A percentile compares a stretch with the other conserved stretches of the same genome.
Evolutionary conservation across 495 filamentous ascomycete species (phyloP).

Genomic region (Tuber brumale): DNA sequence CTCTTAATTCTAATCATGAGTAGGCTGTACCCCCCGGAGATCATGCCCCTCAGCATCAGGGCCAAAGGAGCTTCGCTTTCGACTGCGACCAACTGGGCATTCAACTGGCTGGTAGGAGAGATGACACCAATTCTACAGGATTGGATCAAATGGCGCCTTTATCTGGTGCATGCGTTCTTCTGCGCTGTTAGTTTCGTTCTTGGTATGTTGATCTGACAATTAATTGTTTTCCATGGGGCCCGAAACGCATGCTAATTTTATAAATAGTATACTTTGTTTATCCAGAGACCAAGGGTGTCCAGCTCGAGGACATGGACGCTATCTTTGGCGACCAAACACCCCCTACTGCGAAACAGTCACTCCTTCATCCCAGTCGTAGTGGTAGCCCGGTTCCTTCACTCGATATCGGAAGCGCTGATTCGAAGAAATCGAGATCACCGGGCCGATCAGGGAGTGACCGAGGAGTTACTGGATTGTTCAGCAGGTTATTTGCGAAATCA

Average conservation of each 20-base stretch:
- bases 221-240: neutral
- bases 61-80: constrained; percentile 97
- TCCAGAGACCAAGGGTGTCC: constrained; percentile 89
- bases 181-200: constrained; percentile 93
- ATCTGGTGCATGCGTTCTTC: constrained; percentile 93
- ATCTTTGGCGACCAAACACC: constrained; percentile 43
- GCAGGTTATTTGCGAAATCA: constrained; percentile 46
- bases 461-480: constrained; percentile 50
- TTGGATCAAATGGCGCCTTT: constrained; percentile 83
- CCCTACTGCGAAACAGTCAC: constrained; percentile 30
- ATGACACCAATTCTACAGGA: constrained; percentile 90
- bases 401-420: constrained; percentile 63
- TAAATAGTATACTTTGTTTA: constrained; percentile 91
- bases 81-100: constrained; percentile 95
- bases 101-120: constrained; percentile 94
- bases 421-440: constrained; percentile 32
- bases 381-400: constrained; percentile 64
- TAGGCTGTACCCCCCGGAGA: constrained; percentile 85
- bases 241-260: constrained; percentile 32
- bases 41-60: constrained; percentile 89
- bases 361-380: constrained; percentile 43
- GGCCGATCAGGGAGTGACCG: constrained; percentile 45
- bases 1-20: neutral
- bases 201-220: constrained; percentile 56
- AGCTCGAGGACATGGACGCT: constrained; percentile 83